Percentiles rank a stretch among this genome's conserved stretches.
Evolutionary conservation across 2,329 filamentous ascomycete species (phyloP).

Genomic region (Cladosporium sphaerospermum): DNA sequence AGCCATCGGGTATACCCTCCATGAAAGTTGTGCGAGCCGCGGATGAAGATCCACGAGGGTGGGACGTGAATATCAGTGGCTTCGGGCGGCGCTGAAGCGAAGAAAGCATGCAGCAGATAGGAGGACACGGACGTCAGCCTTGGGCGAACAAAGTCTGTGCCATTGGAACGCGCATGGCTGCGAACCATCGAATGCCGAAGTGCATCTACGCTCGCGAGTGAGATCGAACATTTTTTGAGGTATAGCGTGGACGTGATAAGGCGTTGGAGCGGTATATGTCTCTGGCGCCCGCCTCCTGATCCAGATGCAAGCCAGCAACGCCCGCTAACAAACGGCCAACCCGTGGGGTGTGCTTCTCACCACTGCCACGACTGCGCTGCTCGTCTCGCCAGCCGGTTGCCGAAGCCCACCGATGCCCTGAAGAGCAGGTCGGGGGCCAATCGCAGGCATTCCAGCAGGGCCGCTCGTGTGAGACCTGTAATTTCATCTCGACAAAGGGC

Average conservation of each 20-base stretch:
- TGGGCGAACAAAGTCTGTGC: neutral
- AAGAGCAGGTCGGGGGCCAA: conserved; percentile 2
- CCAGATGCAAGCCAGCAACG: neutral
- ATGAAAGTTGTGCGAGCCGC: neutral
- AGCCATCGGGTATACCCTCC: conserved; percentile 1
- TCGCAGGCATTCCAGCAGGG: neutral
- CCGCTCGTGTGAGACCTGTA: conserved; percentile 3
- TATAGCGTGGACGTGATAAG: conserved; percentile 1
- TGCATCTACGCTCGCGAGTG: neutral
- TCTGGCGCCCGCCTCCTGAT: neutral
- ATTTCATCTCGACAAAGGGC: conserved; percentile 8
- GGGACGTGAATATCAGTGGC: neutral
- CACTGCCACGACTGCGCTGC: too few species aligned
- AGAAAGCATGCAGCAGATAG: neutral
- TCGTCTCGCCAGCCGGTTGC: neutral
- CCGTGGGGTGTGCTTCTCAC: too few species aligned
- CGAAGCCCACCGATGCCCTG: neutral
- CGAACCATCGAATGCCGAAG: neutral
- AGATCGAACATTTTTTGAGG: conserved; percentile 1
- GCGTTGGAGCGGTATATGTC: conserved; percentile 3
- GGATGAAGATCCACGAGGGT: neutral
- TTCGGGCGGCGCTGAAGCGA: neutral
- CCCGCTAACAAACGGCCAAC: too few species aligned
- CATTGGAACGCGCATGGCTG: neutral
- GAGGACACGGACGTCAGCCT: neutral